Percentiles rank a stretch among this genome's conserved stretches.
phyloP scores from a whole-genome alignment of 1,284 basidiomycete genomes.

The Naganishia sp. region DNA sequence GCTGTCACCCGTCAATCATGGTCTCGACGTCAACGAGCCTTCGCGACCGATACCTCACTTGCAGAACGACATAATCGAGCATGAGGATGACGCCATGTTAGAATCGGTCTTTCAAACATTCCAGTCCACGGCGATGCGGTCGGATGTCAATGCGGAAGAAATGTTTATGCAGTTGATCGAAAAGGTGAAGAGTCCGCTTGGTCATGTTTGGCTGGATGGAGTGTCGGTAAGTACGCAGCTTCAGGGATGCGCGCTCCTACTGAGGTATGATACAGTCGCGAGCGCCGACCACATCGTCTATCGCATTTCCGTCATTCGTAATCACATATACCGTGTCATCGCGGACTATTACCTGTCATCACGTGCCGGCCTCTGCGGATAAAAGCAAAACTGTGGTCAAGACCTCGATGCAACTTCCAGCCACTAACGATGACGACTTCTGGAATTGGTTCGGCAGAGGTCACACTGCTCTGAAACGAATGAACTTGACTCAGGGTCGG shows the following conservation, averaged over 20 bases:
- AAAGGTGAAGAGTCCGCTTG: constrained; percentile 43
- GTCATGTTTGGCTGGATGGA: constrained; percentile 59
- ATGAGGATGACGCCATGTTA: constrained; percentile 5
- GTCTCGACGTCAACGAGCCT: constrained; percentile 5
- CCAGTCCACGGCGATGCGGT: not conserved
- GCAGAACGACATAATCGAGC: not conserved
- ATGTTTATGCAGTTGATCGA: constrained; percentile 54
- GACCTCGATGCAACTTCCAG: constrained; percentile 3
- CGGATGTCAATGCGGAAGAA: constrained; percentile 33
- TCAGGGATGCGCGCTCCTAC: not conserved
- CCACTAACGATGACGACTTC: constrained; percentile 42
- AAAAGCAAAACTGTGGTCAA: not conserved
- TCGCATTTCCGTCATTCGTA: constrained; percentile 47
- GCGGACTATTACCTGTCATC: constrained; percentile 42
- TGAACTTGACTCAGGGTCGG: constrained; percentile 11
- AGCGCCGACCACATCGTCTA: constrained; percentile 49
- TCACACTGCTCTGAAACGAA: constrained; percentile 13
- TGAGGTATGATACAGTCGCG: constrained; percentile 37
- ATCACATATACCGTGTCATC: constrained; percentile 48
- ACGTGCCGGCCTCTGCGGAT: not conserved
- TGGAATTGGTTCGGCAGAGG: constrained; percentile 49
- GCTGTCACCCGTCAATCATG: constrained; percentile 12
- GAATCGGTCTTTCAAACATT: constrained; percentile 15
- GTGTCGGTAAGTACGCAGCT: constrained; percentile 44
- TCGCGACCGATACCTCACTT: constrained; percentile 31